phyloP scores from a whole-genome alignment of 2,329 filamentous ascomycete genomes.

The Colletotrichum lentis region DNA sequence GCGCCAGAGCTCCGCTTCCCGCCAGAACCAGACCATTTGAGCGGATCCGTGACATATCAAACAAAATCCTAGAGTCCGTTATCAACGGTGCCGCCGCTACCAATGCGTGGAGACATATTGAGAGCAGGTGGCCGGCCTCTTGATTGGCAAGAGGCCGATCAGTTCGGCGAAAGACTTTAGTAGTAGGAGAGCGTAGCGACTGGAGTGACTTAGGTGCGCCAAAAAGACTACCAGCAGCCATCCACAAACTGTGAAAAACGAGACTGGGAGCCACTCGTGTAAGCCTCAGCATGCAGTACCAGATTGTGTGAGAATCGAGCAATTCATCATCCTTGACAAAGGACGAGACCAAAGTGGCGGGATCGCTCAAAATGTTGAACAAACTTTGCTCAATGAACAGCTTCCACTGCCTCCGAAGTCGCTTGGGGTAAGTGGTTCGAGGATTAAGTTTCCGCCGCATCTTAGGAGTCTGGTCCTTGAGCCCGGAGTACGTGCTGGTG shows the following conservation, averaged over 20 bases:
- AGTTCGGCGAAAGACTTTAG: slow-evolving; percentile 48
- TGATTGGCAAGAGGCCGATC: slow-evolving; percentile 53
- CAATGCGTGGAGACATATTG: slow-evolving; percentile 70
- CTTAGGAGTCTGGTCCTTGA: slow-evolving; percentile 40
- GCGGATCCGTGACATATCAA: slow-evolving; percentile 68
- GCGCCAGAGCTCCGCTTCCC: slow-evolving; percentile 55
- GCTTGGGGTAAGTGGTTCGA: slow-evolving; percentile 42
- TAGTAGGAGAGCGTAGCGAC: slow-evolving; percentile 50
- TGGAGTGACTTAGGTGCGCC: slow-evolving; percentile 59
- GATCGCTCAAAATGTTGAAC: slow-evolving; percentile 69
- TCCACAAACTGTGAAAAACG: slow-evolving; percentile 72
- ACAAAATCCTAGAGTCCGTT: slow-evolving; percentile 57
- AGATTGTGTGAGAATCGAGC: slow-evolving; percentile 68
- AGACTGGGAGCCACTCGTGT: slow-evolving; percentile 64
- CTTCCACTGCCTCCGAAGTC: slow-evolving; percentile 61
- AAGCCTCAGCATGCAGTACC: slow-evolving; percentile 69
- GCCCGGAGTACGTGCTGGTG: slow-evolving; percentile 26
- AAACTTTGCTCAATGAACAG: slow-evolving; percentile 70
- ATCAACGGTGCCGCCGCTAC: slow-evolving; percentile 65
- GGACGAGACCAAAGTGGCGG: slow-evolving; percentile 62
- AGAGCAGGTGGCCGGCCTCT: slow-evolving; percentile 63
- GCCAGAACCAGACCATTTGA: slow-evolving; percentile 62
- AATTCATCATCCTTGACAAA: slow-evolving; percentile 63
- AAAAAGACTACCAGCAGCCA: slow-evolving; percentile 66
- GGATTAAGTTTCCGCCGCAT: slow-evolving; percentile 48